phyloP scores from a whole-genome alignment of 345 rosid species.

The Ceriops decandra region DNA sequence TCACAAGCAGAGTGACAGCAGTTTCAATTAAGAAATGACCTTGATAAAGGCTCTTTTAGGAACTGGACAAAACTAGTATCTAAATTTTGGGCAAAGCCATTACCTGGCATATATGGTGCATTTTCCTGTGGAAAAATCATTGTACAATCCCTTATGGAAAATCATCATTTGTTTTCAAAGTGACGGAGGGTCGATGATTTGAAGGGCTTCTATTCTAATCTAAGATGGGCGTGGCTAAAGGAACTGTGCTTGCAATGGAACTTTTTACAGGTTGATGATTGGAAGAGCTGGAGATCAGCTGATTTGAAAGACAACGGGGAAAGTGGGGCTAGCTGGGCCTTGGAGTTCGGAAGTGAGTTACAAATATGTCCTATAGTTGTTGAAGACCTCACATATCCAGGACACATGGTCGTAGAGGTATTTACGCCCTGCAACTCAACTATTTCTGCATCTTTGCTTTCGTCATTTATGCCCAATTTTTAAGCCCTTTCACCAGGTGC shows the following conservation, averaged over 20 bases:
- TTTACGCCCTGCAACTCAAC: background rate
- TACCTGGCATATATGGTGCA: background rate
- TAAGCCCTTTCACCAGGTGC: slow-evolving; percentile 39
- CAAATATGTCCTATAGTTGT: slow-evolving; percentile 51
- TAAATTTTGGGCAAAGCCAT: too few species aligned
- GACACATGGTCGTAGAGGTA: slow-evolving; percentile 64
- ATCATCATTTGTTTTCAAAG: background rate
- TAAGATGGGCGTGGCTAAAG: too few species aligned
- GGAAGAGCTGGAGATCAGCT: slow-evolving; percentile 27
- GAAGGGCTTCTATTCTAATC: too few species aligned
- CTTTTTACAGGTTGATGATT: slow-evolving; percentile 22
- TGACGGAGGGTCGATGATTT: too few species aligned
- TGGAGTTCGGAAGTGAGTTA: slow-evolving; percentile 39
- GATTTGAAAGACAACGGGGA: slow-evolving; percentile 20
- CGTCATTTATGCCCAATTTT: too few species aligned
- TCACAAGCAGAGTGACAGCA: too few species aligned
- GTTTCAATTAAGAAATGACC: too few species aligned
- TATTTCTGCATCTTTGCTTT: too few species aligned
- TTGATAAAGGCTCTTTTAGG: background rate
- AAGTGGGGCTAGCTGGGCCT: slow-evolving; percentile 43
- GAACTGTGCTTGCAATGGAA: background rate
- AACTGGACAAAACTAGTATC: background rate
- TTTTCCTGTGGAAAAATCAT: background rate
- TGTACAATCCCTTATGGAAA: background rate
- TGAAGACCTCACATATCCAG: slow-evolving; percentile 54